phyloP scores from a whole-genome alignment of 2,329 filamentous ascomycete species.

The Fusarium miscanthi region DNA sequence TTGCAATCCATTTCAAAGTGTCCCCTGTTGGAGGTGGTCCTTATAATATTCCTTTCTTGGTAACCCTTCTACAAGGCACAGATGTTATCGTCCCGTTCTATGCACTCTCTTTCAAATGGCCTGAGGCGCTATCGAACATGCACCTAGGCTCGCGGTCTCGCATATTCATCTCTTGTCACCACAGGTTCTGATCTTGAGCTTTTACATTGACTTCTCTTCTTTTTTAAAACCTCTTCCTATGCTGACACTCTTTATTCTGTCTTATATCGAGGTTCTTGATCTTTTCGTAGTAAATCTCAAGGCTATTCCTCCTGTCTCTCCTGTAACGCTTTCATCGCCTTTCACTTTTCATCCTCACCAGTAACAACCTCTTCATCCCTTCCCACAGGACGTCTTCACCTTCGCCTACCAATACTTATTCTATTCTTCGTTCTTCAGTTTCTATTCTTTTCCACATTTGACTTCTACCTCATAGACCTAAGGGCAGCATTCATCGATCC shows the following conservation, averaged over 20 bases:
- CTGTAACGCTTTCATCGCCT: background rate
- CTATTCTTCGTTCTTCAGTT: background rate
- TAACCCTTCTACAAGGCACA: background rate
- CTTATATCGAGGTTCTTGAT: background rate
- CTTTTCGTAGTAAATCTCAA: background rate
- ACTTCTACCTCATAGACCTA: background rate
- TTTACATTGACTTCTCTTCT: background rate
- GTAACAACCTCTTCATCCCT: background rate
- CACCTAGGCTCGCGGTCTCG: background rate
- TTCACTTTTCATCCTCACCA: background rate
- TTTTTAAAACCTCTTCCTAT: background rate
- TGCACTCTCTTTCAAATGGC: constrained; percentile 6
- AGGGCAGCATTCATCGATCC: background rate
- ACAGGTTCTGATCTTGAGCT: background rate
- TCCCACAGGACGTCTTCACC: background rate
- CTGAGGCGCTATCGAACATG: background rate
- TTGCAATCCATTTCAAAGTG: background rate
- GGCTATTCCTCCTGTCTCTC: background rate
- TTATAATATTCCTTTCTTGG: background rate
- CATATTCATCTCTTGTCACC: background rate
- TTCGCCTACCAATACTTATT: background rate
- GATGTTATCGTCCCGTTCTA: background rate
- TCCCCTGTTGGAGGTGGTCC: background rate
- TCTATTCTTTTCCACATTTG: no score
- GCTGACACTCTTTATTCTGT: no score